Conservation (phyloP, 2,329 filamentous ascomycete species). For the Aureobasidium sp. region DNA sequence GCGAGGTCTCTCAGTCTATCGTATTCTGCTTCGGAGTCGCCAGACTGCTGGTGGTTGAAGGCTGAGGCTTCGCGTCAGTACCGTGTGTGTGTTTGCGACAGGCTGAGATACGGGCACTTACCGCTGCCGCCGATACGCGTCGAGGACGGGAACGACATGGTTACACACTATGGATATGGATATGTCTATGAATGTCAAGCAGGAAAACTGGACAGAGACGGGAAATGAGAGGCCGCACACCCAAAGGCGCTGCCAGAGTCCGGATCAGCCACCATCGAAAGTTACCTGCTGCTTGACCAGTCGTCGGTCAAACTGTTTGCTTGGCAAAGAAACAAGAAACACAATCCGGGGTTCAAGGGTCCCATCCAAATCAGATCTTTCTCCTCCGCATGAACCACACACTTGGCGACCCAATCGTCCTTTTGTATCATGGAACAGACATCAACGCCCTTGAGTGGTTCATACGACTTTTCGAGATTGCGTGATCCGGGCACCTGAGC, state of each 20-base stretch:
- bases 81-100: background rate
- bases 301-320: background rate
- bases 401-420: background rate
- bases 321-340: slow-evolving; percentile 2
- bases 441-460: background rate
- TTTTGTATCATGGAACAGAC: background rate
- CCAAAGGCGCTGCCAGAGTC: slow-evolving; percentile 1
- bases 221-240: slow-evolving; percentile 3
- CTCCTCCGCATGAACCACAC: slow-evolving; percentile 12
- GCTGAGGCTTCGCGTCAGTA: slow-evolving; percentile 40
- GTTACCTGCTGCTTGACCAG: background rate
- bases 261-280: slow-evolving; percentile 5
- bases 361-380: background rate
- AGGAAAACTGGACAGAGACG: background rate
- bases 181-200: background rate
- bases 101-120: slow-evolving; percentile 12
- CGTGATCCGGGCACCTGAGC: background rate
- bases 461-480: background rate
- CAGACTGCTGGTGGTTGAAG: slow-evolving; percentile 63
- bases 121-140: slow-evolving; percentile 19
- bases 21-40: slow-evolving; percentile 74
- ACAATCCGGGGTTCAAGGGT: background rate
- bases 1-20: slow-evolving; percentile 81
- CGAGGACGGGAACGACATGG: slow-evolving; percentile 17
- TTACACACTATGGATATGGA: slow-evolving; percentile 3